Evolutionary conservation across 2,329 filamentous ascomycete species (phyloP).

Genomic region (Sporothrix globosa): DNA sequence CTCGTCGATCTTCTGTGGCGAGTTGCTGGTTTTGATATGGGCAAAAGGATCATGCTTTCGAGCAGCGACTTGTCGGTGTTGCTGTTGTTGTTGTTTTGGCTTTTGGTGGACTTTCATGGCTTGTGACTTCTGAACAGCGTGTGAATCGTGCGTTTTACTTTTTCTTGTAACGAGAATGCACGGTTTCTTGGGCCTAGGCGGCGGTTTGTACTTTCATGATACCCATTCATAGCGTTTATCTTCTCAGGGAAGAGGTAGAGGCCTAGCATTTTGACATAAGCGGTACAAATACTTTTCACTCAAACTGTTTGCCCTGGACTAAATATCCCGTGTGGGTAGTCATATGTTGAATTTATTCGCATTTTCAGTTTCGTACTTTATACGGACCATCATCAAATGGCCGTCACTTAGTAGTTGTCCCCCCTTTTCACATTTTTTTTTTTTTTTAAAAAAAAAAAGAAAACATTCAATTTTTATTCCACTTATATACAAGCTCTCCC

Average conservation of each 20-base stretch:
- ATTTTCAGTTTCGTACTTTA: neutral
- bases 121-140: neutral
- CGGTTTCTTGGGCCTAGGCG: neutral
- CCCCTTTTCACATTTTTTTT: neutral
- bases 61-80: neutral
- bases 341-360: neutral
- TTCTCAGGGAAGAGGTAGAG: conserved; percentile 2
- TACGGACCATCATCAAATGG: no score
- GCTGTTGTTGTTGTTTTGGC: neutral
- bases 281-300: no score
- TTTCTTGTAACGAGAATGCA: neutral
- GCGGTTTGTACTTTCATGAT: conserved; percentile 23
- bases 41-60: neutral
- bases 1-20: neutral
- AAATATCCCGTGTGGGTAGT: no score
- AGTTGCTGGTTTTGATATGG: neutral
- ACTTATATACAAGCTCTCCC: no score
- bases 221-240: conserved; percentile 7
- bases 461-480: neutral
- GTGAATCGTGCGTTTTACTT: neutral
- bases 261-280: neutral
- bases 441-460: neutral
- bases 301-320: no score
- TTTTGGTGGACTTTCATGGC: neutral
- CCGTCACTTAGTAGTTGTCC: no score